Conservation (phyloP, 257 asterid genomes). For the Nicotiana obtusifolia region DNA sequence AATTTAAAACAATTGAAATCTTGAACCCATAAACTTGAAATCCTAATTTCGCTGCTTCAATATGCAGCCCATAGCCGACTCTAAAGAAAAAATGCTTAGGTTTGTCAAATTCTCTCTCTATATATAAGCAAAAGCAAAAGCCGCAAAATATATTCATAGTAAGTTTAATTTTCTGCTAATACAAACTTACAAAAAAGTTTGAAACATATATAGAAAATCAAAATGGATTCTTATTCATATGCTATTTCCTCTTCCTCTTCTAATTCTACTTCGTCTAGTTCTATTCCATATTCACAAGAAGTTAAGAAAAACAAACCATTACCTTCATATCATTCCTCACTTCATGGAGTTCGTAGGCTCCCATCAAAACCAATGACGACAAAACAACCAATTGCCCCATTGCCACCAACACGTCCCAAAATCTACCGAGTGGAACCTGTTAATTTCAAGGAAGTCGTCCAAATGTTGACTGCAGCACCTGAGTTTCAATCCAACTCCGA, state of each 20-base stretch:
- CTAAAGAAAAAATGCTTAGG: background rate
- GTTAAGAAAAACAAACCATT: slow-evolving; percentile 14
- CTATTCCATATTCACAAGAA: background rate
- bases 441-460: slow-evolving; percentile 62
- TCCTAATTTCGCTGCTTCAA: accelerated
- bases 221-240: slow-evolving; percentile 22
- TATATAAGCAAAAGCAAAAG: background rate
- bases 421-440: slow-evolving; percentile 51
- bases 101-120: background rate
- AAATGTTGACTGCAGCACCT: slow-evolving; percentile 52
- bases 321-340: slow-evolving; percentile 23
- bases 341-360: slow-evolving; percentile 42
- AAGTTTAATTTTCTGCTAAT: background rate
- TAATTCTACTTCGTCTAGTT: background rate
- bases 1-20: no score
- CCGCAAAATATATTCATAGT: background rate
- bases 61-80: no score
- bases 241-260: slow-evolving; percentile 9
- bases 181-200: background rate
- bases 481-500: slow-evolving; percentile 2
- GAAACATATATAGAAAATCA: background rate
- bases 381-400: slow-evolving; percentile 65
- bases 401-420: slow-evolving; percentile 63
- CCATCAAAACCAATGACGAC: slow-evolving; percentile 22
- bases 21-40: no score